phyloP scores from a whole-genome alignment of 2,329 filamentous ascomycete species.

The Neurospora sp. region DNA sequence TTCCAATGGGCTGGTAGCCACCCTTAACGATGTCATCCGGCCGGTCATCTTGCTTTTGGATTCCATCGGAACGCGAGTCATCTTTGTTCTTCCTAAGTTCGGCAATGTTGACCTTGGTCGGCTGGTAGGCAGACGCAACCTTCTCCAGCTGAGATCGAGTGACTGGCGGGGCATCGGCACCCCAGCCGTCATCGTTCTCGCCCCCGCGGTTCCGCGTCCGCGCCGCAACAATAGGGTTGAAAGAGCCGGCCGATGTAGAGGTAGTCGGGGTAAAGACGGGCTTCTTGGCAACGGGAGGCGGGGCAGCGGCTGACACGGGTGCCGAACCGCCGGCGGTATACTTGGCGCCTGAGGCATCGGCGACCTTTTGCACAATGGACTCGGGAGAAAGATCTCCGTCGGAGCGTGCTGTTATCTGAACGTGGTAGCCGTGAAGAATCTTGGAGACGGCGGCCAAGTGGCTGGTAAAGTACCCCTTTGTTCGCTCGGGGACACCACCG shows the following conservation, averaged over 20 bases:
- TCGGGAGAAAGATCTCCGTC: conserved; percentile 83
- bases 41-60: conserved; percentile 34
- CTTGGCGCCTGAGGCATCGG: conserved; percentile 89
- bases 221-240: conserved; percentile 60
- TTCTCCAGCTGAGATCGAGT: conserved; percentile 83
- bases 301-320: conserved; percentile 40
- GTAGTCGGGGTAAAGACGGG: conserved; percentile 79
- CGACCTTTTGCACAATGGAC: conserved; percentile 82
- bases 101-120: conserved; percentile 89
- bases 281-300: conserved; percentile 75
- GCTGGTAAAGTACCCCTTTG: conserved; percentile 97
- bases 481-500: conserved; percentile 94
- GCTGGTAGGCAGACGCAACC: conserved; percentile 85
- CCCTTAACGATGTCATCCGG: conserved; percentile 64
- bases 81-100: conserved; percentile 68
- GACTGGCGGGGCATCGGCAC: conserved; percentile 82
- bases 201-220: conserved; percentile 50
- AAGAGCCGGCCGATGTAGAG: conserved; percentile 36
- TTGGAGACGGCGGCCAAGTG: conserved; percentile 85
- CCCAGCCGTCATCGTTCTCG: conserved; percentile 86
- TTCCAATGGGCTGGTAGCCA: conserved; percentile 86
- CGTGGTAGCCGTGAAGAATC: conserved; percentile 91
- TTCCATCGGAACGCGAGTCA: conserved; percentile 49
- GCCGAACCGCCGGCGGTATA: conserved; percentile 65
- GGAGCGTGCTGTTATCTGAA: conserved; percentile 91